A percentile compares a stretch with the other conserved stretches of the same genome.
phyloP scores from a whole-genome alignment of 768 basidiomycete species.

The Clitopilus passeckerianus region DNA sequence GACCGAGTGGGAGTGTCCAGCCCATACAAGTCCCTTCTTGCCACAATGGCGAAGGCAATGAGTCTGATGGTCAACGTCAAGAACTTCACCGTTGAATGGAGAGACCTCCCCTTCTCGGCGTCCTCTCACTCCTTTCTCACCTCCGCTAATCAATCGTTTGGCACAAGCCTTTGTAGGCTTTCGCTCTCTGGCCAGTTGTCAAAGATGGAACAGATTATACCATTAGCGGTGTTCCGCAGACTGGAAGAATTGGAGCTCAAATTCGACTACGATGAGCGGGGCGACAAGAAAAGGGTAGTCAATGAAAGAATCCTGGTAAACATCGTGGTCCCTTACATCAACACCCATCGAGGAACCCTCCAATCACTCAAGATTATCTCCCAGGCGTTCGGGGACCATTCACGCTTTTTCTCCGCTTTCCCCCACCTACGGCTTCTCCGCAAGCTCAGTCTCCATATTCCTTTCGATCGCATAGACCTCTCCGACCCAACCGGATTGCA shows the following conservation, averaged over 20 bases:
- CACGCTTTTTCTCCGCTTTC: conserved; percentile 25
- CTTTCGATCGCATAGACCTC: conserved; percentile 16
- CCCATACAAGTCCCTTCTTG: neutral
- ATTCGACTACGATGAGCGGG: conserved; percentile 22
- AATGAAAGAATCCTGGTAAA: conserved; percentile 13
- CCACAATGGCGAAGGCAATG: conserved; percentile 25
- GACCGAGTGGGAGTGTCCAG: conserved; percentile 14
- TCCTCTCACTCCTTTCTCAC: conserved; percentile 23
- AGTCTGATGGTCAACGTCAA: conserved; percentile 26
- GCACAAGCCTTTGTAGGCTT: conserved; percentile 26
- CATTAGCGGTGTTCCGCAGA: conserved; percentile 20
- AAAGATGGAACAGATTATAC: conserved; percentile 23
- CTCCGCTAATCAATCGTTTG: conserved; percentile 20
- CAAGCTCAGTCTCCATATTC: conserved; percentile 10
- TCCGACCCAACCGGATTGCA: conserved; percentile 18
- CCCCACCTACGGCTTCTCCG: conserved; percentile 18
- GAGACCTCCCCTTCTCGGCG: conserved; percentile 27
- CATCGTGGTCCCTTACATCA: conserved; percentile 26
- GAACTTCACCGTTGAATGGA: conserved; percentile 30
- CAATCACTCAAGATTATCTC: conserved; percentile 28
- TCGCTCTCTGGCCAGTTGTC: conserved; percentile 24
- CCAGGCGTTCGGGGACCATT: conserved; percentile 22
- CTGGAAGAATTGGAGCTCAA: conserved; percentile 28
- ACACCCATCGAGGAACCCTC: conserved; percentile 19
- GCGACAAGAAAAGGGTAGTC: neutral